Evolutionary conservation across 257 asterid species (phyloP), one percentile per base, ranked within the genome.

Genomic region (Jacaranda copaia): DNA sequence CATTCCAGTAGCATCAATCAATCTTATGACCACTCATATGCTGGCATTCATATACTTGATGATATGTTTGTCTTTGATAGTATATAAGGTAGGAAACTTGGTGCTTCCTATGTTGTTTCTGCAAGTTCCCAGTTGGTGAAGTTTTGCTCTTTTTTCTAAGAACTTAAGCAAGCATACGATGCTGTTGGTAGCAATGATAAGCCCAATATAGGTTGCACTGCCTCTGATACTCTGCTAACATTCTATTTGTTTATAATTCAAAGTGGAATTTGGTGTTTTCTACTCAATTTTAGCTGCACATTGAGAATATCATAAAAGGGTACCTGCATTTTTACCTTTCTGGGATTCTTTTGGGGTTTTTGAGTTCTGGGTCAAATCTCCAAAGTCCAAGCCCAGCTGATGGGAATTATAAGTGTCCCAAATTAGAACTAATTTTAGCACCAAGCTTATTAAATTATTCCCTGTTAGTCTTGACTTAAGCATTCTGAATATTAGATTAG

Each of bases 121-220:
- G 86, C 87, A 83, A 86, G 88, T 81, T 83, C 89, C 87, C 85
- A 82, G 84, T 81, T 79, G 93, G 87, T 85, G 86, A 86, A 87
- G 77, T 78, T 82, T 72, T 70, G 60, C 74, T 78, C 76, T 86
- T 81, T 40, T 66, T 79, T 73, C 78, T 75, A 82, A 61, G 70
- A 83, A 87, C 85, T 84, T 87, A 85, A 88, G 88, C 87, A 82
- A 80, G 79, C 84, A 83, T 82, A 77, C 82, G 86, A 84, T 87
- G 84, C 85, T 84, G 84, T 77, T 81, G 77, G 75, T 73, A 73
- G 83, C 85, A 82, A 83, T 87, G 70, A 84, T 84, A 73, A 69
- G 76, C 83, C 85, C 82, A 87, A 83, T 83, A 80, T 78, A 73
- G 81, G 36, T 25, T 80, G 63, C 42, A 75, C 80, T 61, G 76